phyloP scores from a whole-genome alignment of 1,284 basidiomycete genomes.

The Lignosus rhinocerotis region DNA sequence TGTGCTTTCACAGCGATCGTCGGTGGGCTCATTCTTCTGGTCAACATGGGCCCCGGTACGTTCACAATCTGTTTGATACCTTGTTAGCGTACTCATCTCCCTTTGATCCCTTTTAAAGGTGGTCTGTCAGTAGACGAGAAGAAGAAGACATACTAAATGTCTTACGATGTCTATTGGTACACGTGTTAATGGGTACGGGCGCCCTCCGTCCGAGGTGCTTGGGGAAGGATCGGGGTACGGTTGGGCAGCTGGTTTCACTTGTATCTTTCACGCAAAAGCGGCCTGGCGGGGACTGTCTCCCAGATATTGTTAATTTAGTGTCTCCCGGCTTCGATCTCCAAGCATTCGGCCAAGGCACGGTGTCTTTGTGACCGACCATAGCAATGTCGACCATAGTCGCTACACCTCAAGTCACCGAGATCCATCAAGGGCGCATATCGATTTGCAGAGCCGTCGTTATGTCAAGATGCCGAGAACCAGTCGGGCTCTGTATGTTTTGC shows the following conservation, averaged over 20 bases:
- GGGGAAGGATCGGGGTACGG: constrained; percentile 12
- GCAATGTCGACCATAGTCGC: not conserved
- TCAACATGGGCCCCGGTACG: constrained; percentile 94
- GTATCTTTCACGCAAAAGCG: constrained; percentile 20
- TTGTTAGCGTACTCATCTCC: not conserved
- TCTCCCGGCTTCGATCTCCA: constrained; percentile 11
- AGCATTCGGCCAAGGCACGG: not conserved
- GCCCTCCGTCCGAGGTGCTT: not conserved
- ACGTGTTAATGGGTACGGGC: constrained; percentile 2
- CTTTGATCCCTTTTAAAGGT: too few species aligned
- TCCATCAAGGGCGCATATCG: not conserved
- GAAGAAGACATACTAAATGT: constrained; percentile 83
- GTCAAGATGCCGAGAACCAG: not conserved
- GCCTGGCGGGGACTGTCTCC: constrained; percentile 15
- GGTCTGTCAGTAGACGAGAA: constrained; percentile 99
- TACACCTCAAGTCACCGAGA: constrained; percentile 1
- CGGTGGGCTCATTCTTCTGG: constrained; percentile 93
- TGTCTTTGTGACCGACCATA: not conserved
- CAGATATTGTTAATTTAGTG: constrained; percentile 20
- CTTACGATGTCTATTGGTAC: constrained; percentile 1
- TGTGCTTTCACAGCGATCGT: constrained; percentile 74
- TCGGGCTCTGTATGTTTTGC: not conserved
- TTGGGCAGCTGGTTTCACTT: constrained; percentile 21
- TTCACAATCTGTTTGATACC: constrained; percentile 1
- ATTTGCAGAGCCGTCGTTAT: not conserved